Conservation (phyloP, 768 basidiomycete genomes). For the Panaeolus cyanescens region DNA sequence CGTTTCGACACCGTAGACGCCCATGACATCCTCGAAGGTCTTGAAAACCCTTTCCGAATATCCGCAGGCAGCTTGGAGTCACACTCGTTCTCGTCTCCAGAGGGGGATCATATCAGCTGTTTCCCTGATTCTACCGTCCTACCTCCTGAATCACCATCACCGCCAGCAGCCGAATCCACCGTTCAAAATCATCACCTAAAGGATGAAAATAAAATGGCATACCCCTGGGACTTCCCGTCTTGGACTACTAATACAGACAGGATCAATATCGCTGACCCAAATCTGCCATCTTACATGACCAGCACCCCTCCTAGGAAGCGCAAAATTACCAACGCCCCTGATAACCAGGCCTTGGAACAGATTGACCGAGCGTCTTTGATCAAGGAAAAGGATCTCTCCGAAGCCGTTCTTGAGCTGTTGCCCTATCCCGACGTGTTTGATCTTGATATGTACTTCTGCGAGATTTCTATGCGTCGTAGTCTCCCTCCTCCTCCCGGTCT, state of each 20-base stretch:
- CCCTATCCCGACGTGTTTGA: conserved; percentile 29
- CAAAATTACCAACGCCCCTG: background rate
- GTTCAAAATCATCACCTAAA: background rate
- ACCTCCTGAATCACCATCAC: background rate
- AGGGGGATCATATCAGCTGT: background rate
- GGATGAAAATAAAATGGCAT: background rate
- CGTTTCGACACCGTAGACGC: background rate
- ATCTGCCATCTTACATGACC: conserved; percentile 11
- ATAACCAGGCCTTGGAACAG: background rate
- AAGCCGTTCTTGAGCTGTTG: conserved; percentile 12
- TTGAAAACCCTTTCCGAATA: background rate
- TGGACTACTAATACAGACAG: conserved; percentile 1
- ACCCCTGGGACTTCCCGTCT: background rate
- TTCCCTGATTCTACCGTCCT: background rate
- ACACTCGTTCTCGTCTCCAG: background rate
- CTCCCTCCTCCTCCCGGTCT: background rate
- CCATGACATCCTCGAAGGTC: background rate
- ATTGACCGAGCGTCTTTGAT: background rate
- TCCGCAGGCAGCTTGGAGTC: background rate
- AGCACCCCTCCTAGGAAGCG: conserved; percentile 16
- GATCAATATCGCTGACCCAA: conserved; percentile 1
- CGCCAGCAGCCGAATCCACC: background rate
- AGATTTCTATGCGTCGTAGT: background rate
- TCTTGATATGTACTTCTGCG: conserved; percentile 21
- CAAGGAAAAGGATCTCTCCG: conserved; percentile 5